phyloP scores from a whole-genome alignment of 2,329 filamentous ascomycete species.

The Fusarium temperatum region DNA sequence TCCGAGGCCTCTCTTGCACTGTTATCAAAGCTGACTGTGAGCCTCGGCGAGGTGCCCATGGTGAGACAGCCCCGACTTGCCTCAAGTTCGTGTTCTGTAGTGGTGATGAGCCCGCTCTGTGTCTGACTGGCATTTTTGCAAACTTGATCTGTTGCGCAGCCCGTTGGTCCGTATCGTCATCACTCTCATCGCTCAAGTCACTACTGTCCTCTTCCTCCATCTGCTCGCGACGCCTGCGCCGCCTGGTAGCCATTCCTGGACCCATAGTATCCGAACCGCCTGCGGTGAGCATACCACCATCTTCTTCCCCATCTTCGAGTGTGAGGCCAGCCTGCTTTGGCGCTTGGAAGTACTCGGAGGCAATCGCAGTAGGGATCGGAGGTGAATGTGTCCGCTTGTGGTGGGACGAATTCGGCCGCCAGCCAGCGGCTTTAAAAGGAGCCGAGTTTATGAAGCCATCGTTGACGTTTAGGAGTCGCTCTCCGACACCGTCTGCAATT shows the following conservation, averaged over 20 bases:
- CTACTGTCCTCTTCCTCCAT: slow-evolving; percentile 88
- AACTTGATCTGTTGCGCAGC: slow-evolving; percentile 94
- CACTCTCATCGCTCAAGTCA: slow-evolving; percentile 84
- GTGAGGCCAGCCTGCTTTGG: slow-evolving; percentile 70
- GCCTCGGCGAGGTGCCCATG: slow-evolving; percentile 65
- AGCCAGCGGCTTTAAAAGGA: slow-evolving; percentile 84
- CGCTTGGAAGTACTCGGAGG: slow-evolving; percentile 84
- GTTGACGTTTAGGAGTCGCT: slow-evolving; percentile 84
- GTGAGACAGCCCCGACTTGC: slow-evolving; percentile 60
- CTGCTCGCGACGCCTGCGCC: slow-evolving; percentile 74
- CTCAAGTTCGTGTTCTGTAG: slow-evolving; percentile 72
- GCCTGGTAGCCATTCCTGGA: slow-evolving; percentile 72
- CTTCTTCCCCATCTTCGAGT: slow-evolving; percentile 76
- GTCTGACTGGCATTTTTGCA: slow-evolving; percentile 90
- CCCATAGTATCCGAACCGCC: slow-evolving; percentile 74
- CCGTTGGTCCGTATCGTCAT: slow-evolving; percentile 78
- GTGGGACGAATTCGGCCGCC: slow-evolving; percentile 77
- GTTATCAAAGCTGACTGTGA: slow-evolving; percentile 77
- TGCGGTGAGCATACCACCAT: slow-evolving; percentile 76
- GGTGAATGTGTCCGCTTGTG: slow-evolving; percentile 87
- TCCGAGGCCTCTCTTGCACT: slow-evolving; percentile 73
- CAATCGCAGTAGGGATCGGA: slow-evolving; percentile 83
- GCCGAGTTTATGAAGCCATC: slow-evolving; percentile 81
- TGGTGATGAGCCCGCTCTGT: slow-evolving; percentile 88
- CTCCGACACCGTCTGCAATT: slow-evolving; percentile 84